phyloP scores from a whole-genome alignment of 768 basidiomycete genomes.

The Leccinum rimulosum region DNA sequence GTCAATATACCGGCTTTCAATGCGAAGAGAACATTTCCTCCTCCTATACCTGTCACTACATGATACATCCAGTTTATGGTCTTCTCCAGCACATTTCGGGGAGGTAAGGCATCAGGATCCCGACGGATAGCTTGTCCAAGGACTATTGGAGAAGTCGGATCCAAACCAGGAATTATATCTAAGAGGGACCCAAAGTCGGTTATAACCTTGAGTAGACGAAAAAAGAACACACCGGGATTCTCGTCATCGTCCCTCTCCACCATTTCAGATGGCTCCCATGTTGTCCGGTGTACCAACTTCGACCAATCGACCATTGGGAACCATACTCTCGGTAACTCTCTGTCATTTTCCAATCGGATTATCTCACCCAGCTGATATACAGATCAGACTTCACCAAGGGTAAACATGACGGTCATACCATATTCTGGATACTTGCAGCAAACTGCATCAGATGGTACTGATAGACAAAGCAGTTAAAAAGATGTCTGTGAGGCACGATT shows the following conservation, averaged over 20 bases:
- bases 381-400: not conserved
- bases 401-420: slow-evolving; percentile 29
- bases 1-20: slow-evolving; percentile 70
- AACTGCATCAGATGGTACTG: slow-evolving; percentile 52
- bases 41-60: slow-evolving; percentile 37
- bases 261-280: slow-evolving; percentile 46
- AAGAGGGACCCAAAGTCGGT: not conserved
- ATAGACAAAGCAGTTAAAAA: slow-evolving; percentile 75
- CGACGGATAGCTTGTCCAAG: slow-evolving; percentile 55
- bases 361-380: slow-evolving; percentile 53
- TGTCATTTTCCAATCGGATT: slow-evolving; percentile 50
- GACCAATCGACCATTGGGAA: slow-evolving; percentile 41
- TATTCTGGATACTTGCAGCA: slow-evolving; percentile 28
- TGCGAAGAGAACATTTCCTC: slow-evolving; percentile 66
- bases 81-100: slow-evolving; percentile 55
- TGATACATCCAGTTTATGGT: slow-evolving; percentile 47
- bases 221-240: slow-evolving; percentile 47
- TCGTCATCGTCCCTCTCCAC: slow-evolving; percentile 59
- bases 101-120: slow-evolving; percentile 76
- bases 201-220: not conserved
- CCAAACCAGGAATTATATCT: slow-evolving; percentile 60
- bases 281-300: slow-evolving; percentile 40
- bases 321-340: slow-evolving; percentile 50
- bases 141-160: slow-evolving; percentile 41
- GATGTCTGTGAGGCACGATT: slow-evolving; percentile 59